phyloP scores from a whole-genome alignment of 2,329 filamentous ascomycete genomes.

The Cercospora sesami region DNA sequence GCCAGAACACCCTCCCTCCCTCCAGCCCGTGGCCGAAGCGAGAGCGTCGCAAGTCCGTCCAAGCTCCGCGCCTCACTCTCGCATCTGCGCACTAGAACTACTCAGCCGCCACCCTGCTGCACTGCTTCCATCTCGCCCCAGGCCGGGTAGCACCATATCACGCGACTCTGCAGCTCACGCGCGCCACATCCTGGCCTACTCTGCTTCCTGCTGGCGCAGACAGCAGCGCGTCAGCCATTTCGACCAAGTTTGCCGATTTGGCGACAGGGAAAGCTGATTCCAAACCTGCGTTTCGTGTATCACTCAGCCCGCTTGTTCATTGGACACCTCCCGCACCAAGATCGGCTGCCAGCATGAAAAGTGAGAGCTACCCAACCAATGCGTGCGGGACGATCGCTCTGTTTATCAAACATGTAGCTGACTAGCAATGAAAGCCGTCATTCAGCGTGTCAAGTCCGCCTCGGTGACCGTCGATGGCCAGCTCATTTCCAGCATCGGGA shows the following conservation, averaged over 20 bases:
- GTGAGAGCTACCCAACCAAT: conserved; percentile 33
- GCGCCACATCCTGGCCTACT: not conserved
- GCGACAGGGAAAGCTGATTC: not conserved
- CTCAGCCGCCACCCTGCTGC: conserved; percentile 1
- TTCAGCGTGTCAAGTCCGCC: conserved; percentile 91
- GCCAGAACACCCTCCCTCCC: not conserved
- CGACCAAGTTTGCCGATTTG: not conserved
- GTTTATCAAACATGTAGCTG: conserved; percentile 22
- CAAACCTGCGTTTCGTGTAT: conserved; percentile 8
- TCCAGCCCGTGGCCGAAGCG: not conserved
- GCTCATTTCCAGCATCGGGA: conserved; percentile 85
- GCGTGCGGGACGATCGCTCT: conserved; percentile 8
- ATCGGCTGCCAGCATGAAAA: conserved; percentile 42
- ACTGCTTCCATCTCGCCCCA: not conserved
- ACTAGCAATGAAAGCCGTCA: conserved; percentile 63
- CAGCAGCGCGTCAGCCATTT: not conserved
- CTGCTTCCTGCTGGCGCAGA: conserved; percentile 2
- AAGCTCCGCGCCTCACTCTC: conserved; percentile 13
- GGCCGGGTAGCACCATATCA: conserved; percentile 11
- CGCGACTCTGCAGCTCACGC: conserved; percentile 10
- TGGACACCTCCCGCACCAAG: conserved; percentile 6
- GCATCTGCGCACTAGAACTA: conserved; percentile 1
- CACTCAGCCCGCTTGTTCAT: conserved; percentile 8
- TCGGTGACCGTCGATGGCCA: conserved; percentile 93
- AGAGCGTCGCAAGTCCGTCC: not conserved